Evolutionary conservation across 495 filamentous ascomycete genomes (phyloP), one percentile per base, ranked within the genome.

Genomic region (Hypoxylon crocopeplum): DNA sequence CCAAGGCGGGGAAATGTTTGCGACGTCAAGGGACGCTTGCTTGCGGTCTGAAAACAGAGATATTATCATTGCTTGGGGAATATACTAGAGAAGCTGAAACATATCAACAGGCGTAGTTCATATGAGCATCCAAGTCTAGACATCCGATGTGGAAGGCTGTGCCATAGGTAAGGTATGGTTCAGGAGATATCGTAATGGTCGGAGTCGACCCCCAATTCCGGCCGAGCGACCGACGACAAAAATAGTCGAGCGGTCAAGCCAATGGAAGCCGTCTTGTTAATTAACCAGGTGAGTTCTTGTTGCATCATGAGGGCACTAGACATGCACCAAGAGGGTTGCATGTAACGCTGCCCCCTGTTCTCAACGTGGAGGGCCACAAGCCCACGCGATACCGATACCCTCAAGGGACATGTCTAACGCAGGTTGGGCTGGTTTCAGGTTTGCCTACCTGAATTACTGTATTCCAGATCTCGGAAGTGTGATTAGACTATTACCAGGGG

Each of bases 141-240:
- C 24, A n/a, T n/a, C 24, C 3, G 3, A 8, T 8, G 24, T 39
- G 2, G 16, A 19, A 22, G 52, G 51, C 46, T 51, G 40, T 50
- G 59, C 12, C 32, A 34, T 34, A 34, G 2, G 32, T 15, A 1
- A 21, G 7, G 10, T 10, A 16, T 36, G 46, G 16, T 19, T 42
- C 41, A 52, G 37, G 47, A 63, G 41, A 29, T 44, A 37, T 57
- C 38, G 37, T 17, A 37, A 54, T 55, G 37, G 16, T 36, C 52
- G 53, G 59, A 32, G 15, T 42, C 48, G 34, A 36, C 19, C 6
- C 41, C 53, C n/a, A 63, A 63, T 57, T 64, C 53, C 60, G 54
- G 30, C 30, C 41, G 41, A 47, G 22, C 19, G 15, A 17, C 48
- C 42, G 48, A 53, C 25, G 48, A 64, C 48, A 54, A 64, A 58